These are phyloP conservation scores for Neurospora sp. DNA, from an alignment of 2,329 filamentous ascomycete genomes.

Conservation along the genomic window DNA sequence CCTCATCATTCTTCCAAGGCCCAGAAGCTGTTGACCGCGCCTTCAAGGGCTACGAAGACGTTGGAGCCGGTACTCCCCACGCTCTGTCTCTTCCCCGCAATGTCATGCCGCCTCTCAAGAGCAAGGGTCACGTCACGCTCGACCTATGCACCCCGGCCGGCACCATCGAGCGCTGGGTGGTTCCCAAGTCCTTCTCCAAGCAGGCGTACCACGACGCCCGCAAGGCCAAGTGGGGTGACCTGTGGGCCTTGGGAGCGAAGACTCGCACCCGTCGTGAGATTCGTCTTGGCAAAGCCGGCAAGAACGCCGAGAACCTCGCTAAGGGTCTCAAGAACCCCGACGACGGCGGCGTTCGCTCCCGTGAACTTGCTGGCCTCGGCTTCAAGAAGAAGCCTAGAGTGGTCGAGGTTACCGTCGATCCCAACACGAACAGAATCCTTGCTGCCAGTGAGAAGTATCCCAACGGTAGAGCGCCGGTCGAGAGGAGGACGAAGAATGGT, in stretches of 20 bases:
- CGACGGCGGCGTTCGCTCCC: conserved; percentile 37
- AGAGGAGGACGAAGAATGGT: conserved; percentile 32
- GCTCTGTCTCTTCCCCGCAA: conserved; percentile 67
- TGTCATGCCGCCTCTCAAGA: conserved; percentile 74
- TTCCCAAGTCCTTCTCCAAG: conserved; percentile 70
- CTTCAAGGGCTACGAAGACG: conserved; percentile 60
- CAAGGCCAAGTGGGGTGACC: conserved; percentile 82
- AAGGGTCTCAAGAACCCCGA: conserved; percentile 21
- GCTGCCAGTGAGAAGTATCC: conserved; percentile 27
- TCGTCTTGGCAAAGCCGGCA: conserved; percentile 49
- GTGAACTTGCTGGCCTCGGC: conserved; percentile 16
- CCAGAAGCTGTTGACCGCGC: conserved; percentile 51
- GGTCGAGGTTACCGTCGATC: conserved; percentile 28
- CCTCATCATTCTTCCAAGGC: conserved; percentile 32
- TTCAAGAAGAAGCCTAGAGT: conserved; percentile 29
- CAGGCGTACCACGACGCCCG: conserved; percentile 86
- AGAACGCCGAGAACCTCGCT: conserved; percentile 20
- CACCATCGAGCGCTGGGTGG: conserved; percentile 84
- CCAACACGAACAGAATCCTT: conserved; percentile 24
- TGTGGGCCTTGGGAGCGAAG: conserved; percentile 94
- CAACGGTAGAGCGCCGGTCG: conserved; percentile 19
- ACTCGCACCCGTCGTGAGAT: conserved; percentile 56
- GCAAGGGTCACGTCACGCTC: conserved; percentile 75
- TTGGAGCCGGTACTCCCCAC: conserved; percentile 30
- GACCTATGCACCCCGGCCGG: conserved; percentile 85